phyloP scores from a whole-genome alignment of 257 asterid genomes.

The Paraleonurus japonicus region DNA sequence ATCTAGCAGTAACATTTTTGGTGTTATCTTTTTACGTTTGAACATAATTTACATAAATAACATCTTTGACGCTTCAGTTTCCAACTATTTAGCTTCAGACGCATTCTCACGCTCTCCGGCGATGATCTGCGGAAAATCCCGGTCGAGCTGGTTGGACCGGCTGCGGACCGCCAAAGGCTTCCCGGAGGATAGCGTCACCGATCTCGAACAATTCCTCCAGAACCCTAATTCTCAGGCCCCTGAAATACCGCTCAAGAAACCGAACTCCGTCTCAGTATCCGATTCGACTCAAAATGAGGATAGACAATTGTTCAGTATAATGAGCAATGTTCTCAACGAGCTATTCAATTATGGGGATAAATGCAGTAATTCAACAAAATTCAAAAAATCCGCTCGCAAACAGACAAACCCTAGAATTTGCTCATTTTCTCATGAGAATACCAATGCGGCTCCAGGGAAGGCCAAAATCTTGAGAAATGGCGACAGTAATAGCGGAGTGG shows the following conservation, averaged over 20 bases:
- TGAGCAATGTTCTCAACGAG: slow-evolving; percentile 64
- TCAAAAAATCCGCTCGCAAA: slow-evolving; percentile 59
- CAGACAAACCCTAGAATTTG: slow-evolving; percentile 69
- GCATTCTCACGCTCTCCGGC: slow-evolving; percentile 22
- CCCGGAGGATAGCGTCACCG: slow-evolving; percentile 38
- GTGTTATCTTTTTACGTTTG: too few species aligned
- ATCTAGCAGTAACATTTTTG: too few species aligned
- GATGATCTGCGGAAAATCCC: slow-evolving; percentile 64
- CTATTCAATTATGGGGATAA: slow-evolving; percentile 70
- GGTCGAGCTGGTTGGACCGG: slow-evolving; percentile 76
- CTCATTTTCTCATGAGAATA: slow-evolving; percentile 22
- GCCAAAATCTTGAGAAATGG: slow-evolving; percentile 30
- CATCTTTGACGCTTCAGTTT: not conserved
- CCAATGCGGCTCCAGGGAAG: slow-evolving; percentile 29
- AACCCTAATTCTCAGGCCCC: slow-evolving; percentile 34
- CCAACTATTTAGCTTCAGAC: not conserved
- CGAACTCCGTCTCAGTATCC: slow-evolving; percentile 18
- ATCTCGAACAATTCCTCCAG: slow-evolving; percentile 60
- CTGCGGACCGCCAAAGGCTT: slow-evolving; percentile 79
- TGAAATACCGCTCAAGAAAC: slow-evolving; percentile 1
- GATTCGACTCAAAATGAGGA: slow-evolving; percentile 30
- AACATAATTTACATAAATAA: too few species aligned
- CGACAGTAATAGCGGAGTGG: slow-evolving; percentile 49
- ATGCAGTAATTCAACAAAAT: slow-evolving; percentile 20
- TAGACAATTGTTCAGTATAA: slow-evolving; percentile 28